These are phyloP conservation scores for Punica granatum DNA, from an alignment of 345 rosid species.

Conservation along the genomic window DNA sequence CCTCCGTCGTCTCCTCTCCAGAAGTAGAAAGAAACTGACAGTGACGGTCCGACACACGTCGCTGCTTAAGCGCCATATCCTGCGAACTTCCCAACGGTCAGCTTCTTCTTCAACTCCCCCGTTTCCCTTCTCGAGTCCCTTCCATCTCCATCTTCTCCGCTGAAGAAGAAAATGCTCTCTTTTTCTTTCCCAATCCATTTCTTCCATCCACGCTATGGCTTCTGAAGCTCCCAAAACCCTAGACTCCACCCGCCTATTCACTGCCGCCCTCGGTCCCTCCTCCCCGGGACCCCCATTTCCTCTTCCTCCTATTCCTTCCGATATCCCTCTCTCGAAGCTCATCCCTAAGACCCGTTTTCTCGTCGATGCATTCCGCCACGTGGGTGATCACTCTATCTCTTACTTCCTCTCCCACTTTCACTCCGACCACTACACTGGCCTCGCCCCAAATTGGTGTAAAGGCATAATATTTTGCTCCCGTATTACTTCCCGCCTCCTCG, in stretches of 20 bases:
- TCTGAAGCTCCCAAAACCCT: constrained; percentile 18
- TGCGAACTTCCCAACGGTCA: no score
- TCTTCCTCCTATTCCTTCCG: constrained; percentile 27
- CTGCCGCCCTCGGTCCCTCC: constrained; percentile 27
- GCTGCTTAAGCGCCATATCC: no score
- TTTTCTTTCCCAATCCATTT: not conserved
- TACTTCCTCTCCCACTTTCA: constrained; percentile 95
- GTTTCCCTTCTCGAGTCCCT: no score
- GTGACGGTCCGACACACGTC: not conserved
- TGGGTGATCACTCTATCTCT: constrained; percentile 33
- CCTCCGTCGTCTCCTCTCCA: no score
- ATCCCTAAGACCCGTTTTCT: constrained; percentile 75
- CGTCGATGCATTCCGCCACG: constrained; percentile 66
- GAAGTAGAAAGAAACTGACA: no score
- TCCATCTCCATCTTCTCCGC: not conserved
- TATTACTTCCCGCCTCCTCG: constrained; percentile 53
- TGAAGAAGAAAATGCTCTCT: not conserved
- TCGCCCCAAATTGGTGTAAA: constrained; percentile 60
- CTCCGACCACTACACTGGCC: constrained; percentile 80
- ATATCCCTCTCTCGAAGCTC: constrained; percentile 47
- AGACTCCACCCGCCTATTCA: constrained; percentile 46
- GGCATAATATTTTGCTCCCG: constrained; percentile 76
- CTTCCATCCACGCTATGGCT: constrained; percentile 15
- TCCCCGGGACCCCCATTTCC: constrained; percentile 13
- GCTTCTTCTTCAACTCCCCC: no score